Base-by-base conservation (phyloP, 495 filamentous ascomycete species). In the Penicillium simplicissimum region DNA sequence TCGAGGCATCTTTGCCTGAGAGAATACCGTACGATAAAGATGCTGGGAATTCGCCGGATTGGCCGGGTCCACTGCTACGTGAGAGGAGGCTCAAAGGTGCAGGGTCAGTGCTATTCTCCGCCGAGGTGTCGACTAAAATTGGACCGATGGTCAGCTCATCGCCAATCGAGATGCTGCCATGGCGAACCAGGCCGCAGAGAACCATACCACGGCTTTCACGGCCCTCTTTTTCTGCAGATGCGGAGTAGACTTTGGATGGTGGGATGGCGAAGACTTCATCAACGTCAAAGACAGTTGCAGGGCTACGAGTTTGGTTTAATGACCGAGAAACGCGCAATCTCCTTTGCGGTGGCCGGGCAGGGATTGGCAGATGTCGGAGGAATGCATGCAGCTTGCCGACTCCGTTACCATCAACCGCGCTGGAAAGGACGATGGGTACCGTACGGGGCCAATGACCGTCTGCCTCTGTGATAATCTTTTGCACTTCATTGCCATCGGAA, bases 351-450 rank as follows among this genome's bases (percentile, higher is more conserved):
- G 84, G 85, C 4, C 74, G 66, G 4, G 76, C 67, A 1, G 91
- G 90, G 31, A 95, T 79, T 0, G 96, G 93, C 19, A 98, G 81
- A 58, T 82, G 83, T 53, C 86, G 83, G 23, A 98, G 81, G 8
- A 98, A 79, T 31, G 91, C 90, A 72, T 98, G 95, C 11, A 97
- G 68, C 57, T 88, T 81, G 19, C 86, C 84, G 57, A 98, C 88
- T 1, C 94, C 94, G 13, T 85, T 86, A 1, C 94, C 95, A 69
- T 89, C 89, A 4, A 96, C 87, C 10, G 93, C 89, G 64, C 92
- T 97, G 19, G 92, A 93, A 25, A 98, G 82, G 3, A 97, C 74
- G 60, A 98, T 94, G 1, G 96, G 95, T 9, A 98, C 90, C 5
- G 84, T 76, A 4, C 76, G 74, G 19, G 77, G 67, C 45, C 85